Conservation (phyloP, 1,139 yeast genomes). For the Geotrichum reessii region DNA sequence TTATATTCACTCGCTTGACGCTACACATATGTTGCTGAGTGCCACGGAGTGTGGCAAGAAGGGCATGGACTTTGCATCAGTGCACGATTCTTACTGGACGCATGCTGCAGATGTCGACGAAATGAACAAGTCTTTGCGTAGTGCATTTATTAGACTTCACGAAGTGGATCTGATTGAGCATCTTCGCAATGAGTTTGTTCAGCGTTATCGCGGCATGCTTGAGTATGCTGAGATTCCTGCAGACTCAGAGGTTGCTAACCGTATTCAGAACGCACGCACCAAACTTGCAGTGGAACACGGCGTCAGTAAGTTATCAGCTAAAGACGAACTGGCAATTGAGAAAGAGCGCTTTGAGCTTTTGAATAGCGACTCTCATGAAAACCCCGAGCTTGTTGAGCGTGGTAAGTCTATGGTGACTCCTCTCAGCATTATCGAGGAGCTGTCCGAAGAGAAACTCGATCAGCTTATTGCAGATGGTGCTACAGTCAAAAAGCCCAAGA, state of each 20-base stretch:
- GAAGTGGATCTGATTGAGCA: conserved; percentile 62
- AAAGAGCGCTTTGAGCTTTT: conserved; percentile 51
- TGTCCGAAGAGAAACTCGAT: conserved; percentile 27
- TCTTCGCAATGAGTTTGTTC: conserved; percentile 71
- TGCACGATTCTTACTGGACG: conserved; percentile 98
- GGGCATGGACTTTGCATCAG: conserved; percentile 82
- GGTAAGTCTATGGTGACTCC: conserved; percentile 68
- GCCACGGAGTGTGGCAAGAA: conserved; percentile 70
- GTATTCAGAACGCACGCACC: conserved; percentile 48
- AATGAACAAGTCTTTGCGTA: conserved; percentile 71
- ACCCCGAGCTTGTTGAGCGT: conserved; percentile 44
- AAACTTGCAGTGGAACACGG: conserved; percentile 23
- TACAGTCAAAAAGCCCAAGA: conserved; percentile 13
- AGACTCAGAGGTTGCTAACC: conserved; percentile 48
- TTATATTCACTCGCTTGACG: conserved; percentile 91
- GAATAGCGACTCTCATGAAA: conserved; percentile 39
- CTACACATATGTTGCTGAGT: conserved; percentile 92
- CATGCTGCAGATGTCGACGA: conserved; percentile 78
- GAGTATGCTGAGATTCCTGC: conserved; percentile 53
- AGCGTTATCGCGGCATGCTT: conserved; percentile 66
- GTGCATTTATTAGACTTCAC: conserved; percentile 75
- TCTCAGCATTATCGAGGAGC: conserved; percentile 53
- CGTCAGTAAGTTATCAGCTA: conserved; percentile 50
- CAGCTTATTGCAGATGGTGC: conserved; percentile 21
- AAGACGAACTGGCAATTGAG: conserved; percentile 73